A percentile compares a stretch with the other conserved stretches of the same genome.
phyloP scores from a whole-genome alignment of 331 rosid genomes.

The Dryas integrifolia region DNA sequence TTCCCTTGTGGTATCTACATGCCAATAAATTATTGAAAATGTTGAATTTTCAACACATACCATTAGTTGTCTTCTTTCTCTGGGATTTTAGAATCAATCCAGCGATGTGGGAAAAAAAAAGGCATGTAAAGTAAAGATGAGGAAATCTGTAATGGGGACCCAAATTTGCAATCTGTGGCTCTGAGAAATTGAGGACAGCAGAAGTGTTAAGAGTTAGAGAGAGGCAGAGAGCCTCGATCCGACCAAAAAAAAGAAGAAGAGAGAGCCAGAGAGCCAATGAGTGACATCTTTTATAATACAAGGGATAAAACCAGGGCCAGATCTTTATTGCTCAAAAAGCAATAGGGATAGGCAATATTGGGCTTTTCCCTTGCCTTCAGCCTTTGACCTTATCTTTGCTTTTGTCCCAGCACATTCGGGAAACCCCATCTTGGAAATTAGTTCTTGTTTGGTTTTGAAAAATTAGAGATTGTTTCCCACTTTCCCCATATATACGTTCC shows the following conservation, averaged over 20 bases:
- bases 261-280: too few species aligned
- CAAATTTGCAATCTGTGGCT: too few species aligned
- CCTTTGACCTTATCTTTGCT: neutral
- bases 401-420: neutral
- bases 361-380: neutral
- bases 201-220: neutral
- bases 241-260: too few species aligned
- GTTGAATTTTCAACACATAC: neutral
- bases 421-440: neutral
- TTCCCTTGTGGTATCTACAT: neutral
- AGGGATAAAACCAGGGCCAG: neutral
- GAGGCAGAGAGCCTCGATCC: too few species aligned
- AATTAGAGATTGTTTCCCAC: neutral
- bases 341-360: neutral
- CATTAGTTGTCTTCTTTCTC: neutral
- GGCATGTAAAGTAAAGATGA: neutral
- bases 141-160: conserved; percentile 2
- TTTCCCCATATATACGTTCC: too few species aligned
- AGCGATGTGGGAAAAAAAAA: neutral
- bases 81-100: neutral
- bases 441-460: conserved; percentile 1
- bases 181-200: neutral
- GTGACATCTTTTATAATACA: too few species aligned
- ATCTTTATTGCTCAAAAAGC: neutral
- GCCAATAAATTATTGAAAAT: neutral